Conservation (phyloP, 768 basidiomycete genomes). For the Gloeopeniophorella convolvens region DNA sequence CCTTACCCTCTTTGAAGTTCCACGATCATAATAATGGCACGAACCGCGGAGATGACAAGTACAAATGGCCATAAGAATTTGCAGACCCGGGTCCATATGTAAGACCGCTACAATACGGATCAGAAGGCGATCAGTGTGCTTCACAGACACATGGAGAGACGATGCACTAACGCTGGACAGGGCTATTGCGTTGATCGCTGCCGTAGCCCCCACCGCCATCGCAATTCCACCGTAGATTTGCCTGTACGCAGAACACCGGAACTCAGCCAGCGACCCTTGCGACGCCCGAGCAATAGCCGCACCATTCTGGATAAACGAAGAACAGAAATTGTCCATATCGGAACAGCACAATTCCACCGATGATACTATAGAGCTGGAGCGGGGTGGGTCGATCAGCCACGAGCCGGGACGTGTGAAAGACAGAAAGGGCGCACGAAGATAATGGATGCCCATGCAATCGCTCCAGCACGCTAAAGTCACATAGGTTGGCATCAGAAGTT, state of each 20-base stretch:
- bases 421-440: conserved; percentile 43
- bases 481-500: conserved; percentile 11
- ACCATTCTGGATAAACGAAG: conserved; percentile 67
- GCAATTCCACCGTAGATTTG: conserved; percentile 65
- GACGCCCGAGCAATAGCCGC: conserved; percentile 6
- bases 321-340: conserved; percentile 55
- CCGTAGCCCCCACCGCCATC: conserved; percentile 43
- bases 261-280: conserved; percentile 1
- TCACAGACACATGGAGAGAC: conserved; percentile 21
- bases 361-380: conserved; percentile 55
- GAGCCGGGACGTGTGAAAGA: conserved; percentile 1
- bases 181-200: conserved; percentile 50
- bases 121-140: conserved; percentile 12
- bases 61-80: conserved; percentile 68
- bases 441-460: conserved; percentile 61
- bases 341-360: conserved; percentile 58
- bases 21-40: conserved; percentile 68
- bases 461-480: conserved; percentile 51
- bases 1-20: conserved; percentile 63
- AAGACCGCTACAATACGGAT: conserved; percentile 47
- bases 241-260: conserved; percentile 31
- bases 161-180: conserved; percentile 47
- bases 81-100: conserved; percentile 57
- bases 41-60: conserved; percentile 55
- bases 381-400: conserved; percentile 9